These are phyloP conservation scores for Noccaea bulbosa DNA, from an alignment of 345 rosid genomes.

Conservation along the genomic window DNA sequence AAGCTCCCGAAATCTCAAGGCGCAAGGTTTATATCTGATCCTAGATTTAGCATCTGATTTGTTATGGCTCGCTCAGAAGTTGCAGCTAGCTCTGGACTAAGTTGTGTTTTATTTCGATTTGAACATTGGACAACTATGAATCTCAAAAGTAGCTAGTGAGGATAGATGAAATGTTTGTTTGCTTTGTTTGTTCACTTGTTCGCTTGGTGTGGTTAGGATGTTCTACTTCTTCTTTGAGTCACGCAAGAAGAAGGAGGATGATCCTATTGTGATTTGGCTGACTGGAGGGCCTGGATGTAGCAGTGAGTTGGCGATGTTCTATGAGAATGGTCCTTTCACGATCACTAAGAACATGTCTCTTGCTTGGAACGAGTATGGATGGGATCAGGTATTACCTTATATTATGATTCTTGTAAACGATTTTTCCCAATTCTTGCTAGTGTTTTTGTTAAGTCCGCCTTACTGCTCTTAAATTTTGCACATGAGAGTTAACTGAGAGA, in stretches of 20 bases:
- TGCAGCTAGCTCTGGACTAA: conserved; percentile 15
- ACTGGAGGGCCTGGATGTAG: conserved; percentile 99
- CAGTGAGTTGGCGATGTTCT: conserved; percentile 96
- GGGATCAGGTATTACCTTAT: conserved; percentile 73
- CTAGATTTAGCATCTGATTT: conserved; percentile 14
- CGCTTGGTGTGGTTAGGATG: conserved; percentile 57
- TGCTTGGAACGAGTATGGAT: conserved; percentile 83
- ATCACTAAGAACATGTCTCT: conserved; percentile 86
- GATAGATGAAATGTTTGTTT: conserved; percentile 10
- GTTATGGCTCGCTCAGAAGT: background rate
- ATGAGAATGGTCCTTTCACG: conserved; percentile 93
- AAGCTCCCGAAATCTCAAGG: conserved; percentile 74
- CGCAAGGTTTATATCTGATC: conserved; percentile 58
- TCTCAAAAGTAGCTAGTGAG: background rate
- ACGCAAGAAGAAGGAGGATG: conserved; percentile 66
- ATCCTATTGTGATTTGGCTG: conserved; percentile 96
- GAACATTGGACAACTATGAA: background rate
- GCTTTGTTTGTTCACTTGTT: conserved; percentile 33
- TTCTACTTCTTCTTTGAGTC: conserved; percentile 99
- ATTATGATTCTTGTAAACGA: background rate
- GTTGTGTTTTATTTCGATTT: conserved; percentile 1
- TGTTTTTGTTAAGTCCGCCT: background rate
- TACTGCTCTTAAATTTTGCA: background rate
- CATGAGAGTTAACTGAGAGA: conserved; percentile 20
- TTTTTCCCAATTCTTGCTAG: background rate